Evolutionary conservation across 331 rosid species (phyloP).

Genomic region (Malus hybrid): DNA sequence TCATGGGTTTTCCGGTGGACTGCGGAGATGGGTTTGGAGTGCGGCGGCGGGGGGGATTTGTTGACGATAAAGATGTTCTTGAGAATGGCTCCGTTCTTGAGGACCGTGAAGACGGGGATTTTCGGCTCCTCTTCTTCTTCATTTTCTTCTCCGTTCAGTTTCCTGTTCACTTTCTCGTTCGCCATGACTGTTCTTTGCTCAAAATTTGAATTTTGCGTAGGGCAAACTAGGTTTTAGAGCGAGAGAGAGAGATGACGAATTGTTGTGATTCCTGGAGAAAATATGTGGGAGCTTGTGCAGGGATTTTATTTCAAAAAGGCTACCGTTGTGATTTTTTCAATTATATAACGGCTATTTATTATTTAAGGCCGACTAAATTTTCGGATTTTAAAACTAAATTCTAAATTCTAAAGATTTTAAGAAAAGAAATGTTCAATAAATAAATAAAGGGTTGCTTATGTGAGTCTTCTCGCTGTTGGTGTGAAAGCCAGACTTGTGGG

Average conservation of each 20-base stretch:
- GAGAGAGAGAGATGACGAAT: background rate
- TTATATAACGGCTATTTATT: background rate
- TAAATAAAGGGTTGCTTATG: too few relatives aligned
- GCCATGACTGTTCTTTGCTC: conserved; percentile 21
- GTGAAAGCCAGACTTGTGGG: too few relatives aligned
- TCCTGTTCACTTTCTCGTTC: background rate
- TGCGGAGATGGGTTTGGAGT: background rate
- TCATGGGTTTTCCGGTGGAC: conserved; percentile 22
- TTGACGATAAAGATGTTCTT: conserved; percentile 69
- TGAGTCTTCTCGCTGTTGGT: too few relatives aligned
- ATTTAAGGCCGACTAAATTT: too few relatives aligned
- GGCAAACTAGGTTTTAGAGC: background rate
- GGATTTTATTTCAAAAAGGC: conserved; percentile 20
- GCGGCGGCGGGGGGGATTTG: conserved; percentile 8
- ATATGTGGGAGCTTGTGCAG: background rate
- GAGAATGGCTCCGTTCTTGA: conserved; percentile 62
- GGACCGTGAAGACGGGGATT: conserved; percentile 68
- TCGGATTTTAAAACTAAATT: too few relatives aligned
- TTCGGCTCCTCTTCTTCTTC: conserved; percentile 1
- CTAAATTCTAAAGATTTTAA: too few relatives aligned
- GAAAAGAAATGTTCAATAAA: too few relatives aligned
- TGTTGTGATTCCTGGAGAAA: background rate
- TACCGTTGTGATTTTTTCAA: conserved; percentile 13
- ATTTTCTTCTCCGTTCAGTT: background rate
- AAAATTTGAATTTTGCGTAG: background rate